These are phyloP conservation scores for Leccinum ponderosum DNA, from an alignment of 1,284 basidiomycete genomes.

Conservation along the genomic window DNA sequence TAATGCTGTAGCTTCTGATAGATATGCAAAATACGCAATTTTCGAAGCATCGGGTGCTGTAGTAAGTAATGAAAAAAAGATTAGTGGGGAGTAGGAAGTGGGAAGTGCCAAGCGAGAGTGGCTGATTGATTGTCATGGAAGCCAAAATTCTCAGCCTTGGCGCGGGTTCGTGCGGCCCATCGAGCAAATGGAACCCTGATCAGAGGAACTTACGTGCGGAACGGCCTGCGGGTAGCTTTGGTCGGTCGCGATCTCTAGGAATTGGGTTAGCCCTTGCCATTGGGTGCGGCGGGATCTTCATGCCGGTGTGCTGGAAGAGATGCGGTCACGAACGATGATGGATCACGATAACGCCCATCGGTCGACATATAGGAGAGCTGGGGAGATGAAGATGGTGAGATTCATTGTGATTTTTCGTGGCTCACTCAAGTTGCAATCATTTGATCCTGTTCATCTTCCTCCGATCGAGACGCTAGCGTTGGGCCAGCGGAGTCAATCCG, in stretches of 20 bases:
- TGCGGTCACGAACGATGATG: neutral
- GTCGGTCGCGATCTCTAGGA: constrained; percentile 3
- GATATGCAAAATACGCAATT: neutral
- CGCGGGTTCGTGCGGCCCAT: constrained; percentile 10
- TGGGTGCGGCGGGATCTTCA: neutral
- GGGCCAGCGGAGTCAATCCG: constrained; percentile 7
- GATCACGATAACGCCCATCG: constrained; percentile 1
- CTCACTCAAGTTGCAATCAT: neutral
- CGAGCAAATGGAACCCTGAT: neutral
- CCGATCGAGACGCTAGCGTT: constrained; percentile 15
- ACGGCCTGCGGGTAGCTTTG: neutral
- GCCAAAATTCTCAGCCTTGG: constrained; percentile 2
- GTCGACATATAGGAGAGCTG: neutral
- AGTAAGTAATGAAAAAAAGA: constrained; percentile 7
- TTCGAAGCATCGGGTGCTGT: constrained; percentile 12
- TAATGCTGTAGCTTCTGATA: constrained; percentile 17
- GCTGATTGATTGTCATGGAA: constrained; percentile 23
- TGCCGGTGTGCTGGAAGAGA: neutral
- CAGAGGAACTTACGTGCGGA: neutral
- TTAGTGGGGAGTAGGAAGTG: constrained; percentile 1
- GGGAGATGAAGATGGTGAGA: neutral
- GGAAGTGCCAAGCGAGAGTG: constrained; percentile 10
- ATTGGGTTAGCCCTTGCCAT: neutral
- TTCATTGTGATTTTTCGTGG: neutral
- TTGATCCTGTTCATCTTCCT: constrained; percentile 6